A percentile compares a stretch with the other conserved stretches of the same genome.
These are phyloP conservation scores for Bondarzewia mesenterica DNA, from an alignment of 1,284 basidiomycete species.

Conservation along the genomic window DNA sequence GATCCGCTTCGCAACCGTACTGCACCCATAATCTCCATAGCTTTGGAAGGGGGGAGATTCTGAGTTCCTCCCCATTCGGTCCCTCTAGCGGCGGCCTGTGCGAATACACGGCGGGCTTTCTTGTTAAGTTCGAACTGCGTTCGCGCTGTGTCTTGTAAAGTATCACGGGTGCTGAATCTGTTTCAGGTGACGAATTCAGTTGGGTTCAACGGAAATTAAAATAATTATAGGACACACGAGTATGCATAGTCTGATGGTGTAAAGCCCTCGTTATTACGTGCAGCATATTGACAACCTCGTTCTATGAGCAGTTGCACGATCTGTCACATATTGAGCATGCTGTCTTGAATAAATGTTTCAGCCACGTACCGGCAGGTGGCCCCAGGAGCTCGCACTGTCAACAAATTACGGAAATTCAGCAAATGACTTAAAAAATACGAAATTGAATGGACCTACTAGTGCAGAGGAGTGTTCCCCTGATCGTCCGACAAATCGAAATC, in stretches of 20 bases:
- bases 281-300: constrained; percentile 73
- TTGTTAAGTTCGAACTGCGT: constrained; percentile 71
- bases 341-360: constrained; percentile 6
- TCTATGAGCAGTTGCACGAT: constrained; percentile 85
- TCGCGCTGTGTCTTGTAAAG: constrained; percentile 70
- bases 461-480: constrained; percentile 86
- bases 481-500: constrained; percentile 85
- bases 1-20: constrained; percentile 71
- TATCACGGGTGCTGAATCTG: constrained; percentile 63
- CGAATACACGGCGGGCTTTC: constrained; percentile 59
- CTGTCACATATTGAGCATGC: constrained; percentile 27
- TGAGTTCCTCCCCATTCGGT: constrained; percentile 42
- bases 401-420: constrained; percentile 8
- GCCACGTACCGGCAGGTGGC: constrained; percentile 60
- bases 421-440: background rate
- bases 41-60: constrained; percentile 14
- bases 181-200: constrained; percentile 3
- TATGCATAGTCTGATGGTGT: constrained; percentile 90
- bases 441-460: constrained; percentile 86
- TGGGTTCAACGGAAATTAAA: constrained; percentile 8
- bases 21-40: constrained; percentile 17
- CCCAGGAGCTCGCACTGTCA: constrained; percentile 76
- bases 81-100: constrained; percentile 58
- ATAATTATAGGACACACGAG: constrained; percentile 55
- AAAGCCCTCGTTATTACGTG: constrained; percentile 86